Base-by-base conservation (phyloP, 1,284 basidiomycete species). In the Austroboletus niveus region DNA sequence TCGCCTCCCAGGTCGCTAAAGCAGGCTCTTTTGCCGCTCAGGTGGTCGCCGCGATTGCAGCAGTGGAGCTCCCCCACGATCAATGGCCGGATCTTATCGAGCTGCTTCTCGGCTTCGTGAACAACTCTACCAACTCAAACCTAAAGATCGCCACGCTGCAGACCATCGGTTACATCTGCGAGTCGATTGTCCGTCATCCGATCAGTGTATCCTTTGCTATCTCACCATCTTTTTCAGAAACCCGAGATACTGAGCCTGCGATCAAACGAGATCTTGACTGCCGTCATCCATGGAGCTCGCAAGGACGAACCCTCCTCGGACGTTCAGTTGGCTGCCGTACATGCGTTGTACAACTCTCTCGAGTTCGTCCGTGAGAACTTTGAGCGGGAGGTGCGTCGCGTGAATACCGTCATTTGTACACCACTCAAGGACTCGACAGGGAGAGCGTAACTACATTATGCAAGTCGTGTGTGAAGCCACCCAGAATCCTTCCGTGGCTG, bases 361-460 rank as follows among this genome's bases (percentile, higher is more conserved):
- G 95, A 98, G 71, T 99, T 99, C 67, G 92, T 99, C 48, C 84
- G 92, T 53, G 93, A 95, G 64, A 99, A 99, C 75, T 98, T 99
- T 72, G 94, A 98, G 61, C 86, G 94, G 53, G 94, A 98, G 78
- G 94, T 94, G 59, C 52, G 81, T 57, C 48, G 8, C 34, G 20
- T 47, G 29, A 34, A 20, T 27, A 14, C 10, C 32, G 5, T 15
- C 29, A 1, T 44, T 8, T 45, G 7, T 42, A 17, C 44, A n/a
- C 42, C 29, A 35, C 50, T 55, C 60, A 44, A 42, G 56, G 49
- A 9, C 50, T 48, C 39, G 52, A 27, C 60, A 95, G 92, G 96
- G 97, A 54, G 96, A 99, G 72, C 85, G 96, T 49, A 99, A 98
- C 75, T 99, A 98, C 75, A 99, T 99, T 72, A 99, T 99, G 97